Percentiles rank a stretch among this genome's conserved stretches.
Conservation (phyloP, 139 green algal species). For the Microglena sp. region DNA sequence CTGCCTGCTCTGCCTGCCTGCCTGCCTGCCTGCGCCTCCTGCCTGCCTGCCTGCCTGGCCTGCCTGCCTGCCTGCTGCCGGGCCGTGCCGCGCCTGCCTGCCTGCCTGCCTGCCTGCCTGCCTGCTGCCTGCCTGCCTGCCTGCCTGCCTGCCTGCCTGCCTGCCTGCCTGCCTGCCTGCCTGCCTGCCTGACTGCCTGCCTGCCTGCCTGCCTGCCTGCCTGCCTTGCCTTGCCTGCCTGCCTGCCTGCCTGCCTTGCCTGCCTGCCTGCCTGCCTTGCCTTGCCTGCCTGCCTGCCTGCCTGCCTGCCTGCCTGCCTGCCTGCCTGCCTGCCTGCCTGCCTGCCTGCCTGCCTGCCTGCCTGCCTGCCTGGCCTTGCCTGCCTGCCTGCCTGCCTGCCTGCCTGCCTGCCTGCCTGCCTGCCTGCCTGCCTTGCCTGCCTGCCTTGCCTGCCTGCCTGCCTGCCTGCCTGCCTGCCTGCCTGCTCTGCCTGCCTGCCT, state of each 20-base stretch:
- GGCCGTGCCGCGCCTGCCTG: background rate
- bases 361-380: background rate
- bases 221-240: background rate
- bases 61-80: background rate
- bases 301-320: constrained; percentile 4
- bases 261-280: background rate
- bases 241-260: background rate
- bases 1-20: background rate
- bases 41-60: background rate
- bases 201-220: background rate
- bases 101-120: constrained; percentile 4
- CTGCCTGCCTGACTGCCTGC: background rate
- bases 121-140: background rate
- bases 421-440: background rate
- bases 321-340: background rate
- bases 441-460: background rate
- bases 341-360: background rate
- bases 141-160: background rate
- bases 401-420: background rate
- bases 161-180: background rate
- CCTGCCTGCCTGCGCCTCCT: background rate
- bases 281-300: background rate
- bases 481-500: constrained; percentile 3
- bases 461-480: constrained; percentile 2
- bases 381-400: background rate